Percentiles rank a stretch among this genome's conserved stretches.
Conservation (phyloP, 306 rosid genomes). For the Carpinus viminea region DNA sequence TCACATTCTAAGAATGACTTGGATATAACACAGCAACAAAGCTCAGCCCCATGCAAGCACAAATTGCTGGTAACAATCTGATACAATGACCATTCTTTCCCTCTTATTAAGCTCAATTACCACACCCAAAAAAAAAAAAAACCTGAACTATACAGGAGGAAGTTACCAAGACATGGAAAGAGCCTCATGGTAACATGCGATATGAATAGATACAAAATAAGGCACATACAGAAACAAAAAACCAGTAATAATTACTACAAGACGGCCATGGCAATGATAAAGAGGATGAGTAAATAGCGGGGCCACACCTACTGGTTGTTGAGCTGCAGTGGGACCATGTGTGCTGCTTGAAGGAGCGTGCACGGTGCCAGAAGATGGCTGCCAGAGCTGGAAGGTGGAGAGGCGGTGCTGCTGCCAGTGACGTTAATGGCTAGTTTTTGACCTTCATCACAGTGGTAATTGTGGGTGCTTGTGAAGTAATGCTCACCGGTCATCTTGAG, state of each 20-base stretch:
- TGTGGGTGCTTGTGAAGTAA: slow-evolving; percentile 52
- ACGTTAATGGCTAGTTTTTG: slow-evolving; percentile 57
- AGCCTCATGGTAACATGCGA: no score
- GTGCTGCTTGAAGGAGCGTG: background rate
- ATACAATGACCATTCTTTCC: background rate
- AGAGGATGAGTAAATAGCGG: slow-evolving; percentile 26
- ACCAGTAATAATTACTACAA: slow-evolving; percentile 14
- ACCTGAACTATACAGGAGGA: background rate
- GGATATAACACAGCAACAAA: no score
- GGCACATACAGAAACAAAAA: background rate
- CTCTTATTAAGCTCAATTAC: background rate
- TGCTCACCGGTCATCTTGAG: slow-evolving; percentile 31
- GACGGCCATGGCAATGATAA: slow-evolving; percentile 32
- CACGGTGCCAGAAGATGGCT: background rate
- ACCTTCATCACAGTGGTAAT: slow-evolving; percentile 38
- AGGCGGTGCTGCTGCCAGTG: slow-evolving; percentile 23
- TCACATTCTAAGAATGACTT: no score
- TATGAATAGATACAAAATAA: background rate
- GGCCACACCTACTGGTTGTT: slow-evolving; percentile 33
- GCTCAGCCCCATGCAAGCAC: background rate
- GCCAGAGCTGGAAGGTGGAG: slow-evolving; percentile 5
- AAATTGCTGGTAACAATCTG: background rate
- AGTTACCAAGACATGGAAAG: no score
- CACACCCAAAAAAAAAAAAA: background rate
- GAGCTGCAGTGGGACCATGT: slow-evolving; percentile 25